Conservation (phyloP, 129 eudicot genomes). For the Chrysanthemum lavandulifolium region DNA sequence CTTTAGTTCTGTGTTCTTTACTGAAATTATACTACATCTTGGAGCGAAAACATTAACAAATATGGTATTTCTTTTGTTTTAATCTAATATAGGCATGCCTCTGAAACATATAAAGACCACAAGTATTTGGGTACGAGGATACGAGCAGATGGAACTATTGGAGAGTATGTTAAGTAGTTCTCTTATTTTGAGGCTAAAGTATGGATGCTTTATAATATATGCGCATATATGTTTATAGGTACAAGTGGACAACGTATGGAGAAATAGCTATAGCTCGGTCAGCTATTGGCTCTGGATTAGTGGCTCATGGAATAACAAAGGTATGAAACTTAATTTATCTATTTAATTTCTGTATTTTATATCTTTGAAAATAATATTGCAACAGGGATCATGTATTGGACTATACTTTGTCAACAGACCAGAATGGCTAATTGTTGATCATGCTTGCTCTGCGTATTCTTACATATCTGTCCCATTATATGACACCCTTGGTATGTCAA, state of each 20-base stretch:
- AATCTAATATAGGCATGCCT: conserved; percentile 48
- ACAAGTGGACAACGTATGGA: conserved; percentile 88
- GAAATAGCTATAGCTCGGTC: conserved; percentile 73
- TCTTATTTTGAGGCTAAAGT: not conserved
- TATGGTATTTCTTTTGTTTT: conserved; percentile 6
- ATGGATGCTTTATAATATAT: not conserved
- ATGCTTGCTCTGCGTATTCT: conserved; percentile 87
- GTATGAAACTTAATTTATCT: conserved; percentile 35
- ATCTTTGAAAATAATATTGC: conserved; percentile 11
- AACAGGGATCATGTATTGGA: conserved; percentile 74
- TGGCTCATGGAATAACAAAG: conserved; percentile 62
- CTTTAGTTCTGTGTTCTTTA: not conserved
- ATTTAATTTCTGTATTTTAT: not conserved
- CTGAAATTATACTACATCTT: not conserved
- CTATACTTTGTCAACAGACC: conserved; percentile 80
- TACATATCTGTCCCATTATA: conserved; percentile 72
- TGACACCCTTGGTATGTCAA: conserved; percentile 68
- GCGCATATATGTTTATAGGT: conserved; percentile 36
- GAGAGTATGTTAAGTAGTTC: conserved; percentile 63
- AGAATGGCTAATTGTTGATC: conserved; percentile 81
- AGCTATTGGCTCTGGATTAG: conserved; percentile 83
- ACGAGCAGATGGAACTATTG: conserved; percentile 76
- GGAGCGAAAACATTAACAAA: not conserved
- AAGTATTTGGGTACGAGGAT: conserved; percentile 81
- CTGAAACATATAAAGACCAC: conserved; percentile 56